A percentile compares a stretch with the other conserved stretches of the same genome.
phyloP scores from a whole-genome alignment of 2,329 filamentous ascomycete genomes.

The Diplodia sapinea region DNA sequence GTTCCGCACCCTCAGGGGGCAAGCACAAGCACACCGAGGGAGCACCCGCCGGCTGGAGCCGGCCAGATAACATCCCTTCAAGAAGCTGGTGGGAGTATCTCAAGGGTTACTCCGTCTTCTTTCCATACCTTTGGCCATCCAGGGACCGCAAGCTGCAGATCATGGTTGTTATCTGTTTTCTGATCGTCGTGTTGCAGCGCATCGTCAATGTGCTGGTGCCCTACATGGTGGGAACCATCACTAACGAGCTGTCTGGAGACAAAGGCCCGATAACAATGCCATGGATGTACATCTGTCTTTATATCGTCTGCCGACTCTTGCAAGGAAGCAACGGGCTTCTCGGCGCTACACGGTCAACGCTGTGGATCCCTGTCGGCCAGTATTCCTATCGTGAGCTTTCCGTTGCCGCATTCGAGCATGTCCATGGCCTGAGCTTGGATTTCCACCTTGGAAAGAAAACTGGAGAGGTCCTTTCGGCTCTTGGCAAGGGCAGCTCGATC shows the following conservation, averaged over 20 bases:
- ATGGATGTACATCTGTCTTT: slow-evolving; percentile 75
- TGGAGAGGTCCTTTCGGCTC: slow-evolving; percentile 90
- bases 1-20: slow-evolving; percentile 53
- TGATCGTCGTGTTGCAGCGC: slow-evolving; percentile 79
- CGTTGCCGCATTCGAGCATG: slow-evolving; percentile 95
- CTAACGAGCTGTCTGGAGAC: slow-evolving; percentile 70
- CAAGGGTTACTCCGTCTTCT: slow-evolving; percentile 88
- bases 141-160: slow-evolving; percentile 77
- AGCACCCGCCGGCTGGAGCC: slow-evolving; percentile 80
- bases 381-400: slow-evolving; percentile 95
- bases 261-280: slow-evolving; percentile 61
- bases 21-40: slow-evolving; percentile 59
- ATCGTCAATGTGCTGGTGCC: slow-evolving; percentile 87
- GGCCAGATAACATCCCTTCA: slow-evolving; percentile 82
- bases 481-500: slow-evolving; percentile 95
- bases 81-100: slow-evolving; percentile 97
- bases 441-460: slow-evolving; percentile 97
- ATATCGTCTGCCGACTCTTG: slow-evolving; percentile 78
- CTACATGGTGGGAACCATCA: slow-evolving; percentile 78
- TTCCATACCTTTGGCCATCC: slow-evolving; percentile 94
- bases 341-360: slow-evolving; percentile 77
- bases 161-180: slow-evolving; percentile 80
- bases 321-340: slow-evolving; percentile 89
- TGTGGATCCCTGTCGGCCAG: slow-evolving; percentile 97
- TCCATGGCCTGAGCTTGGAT: slow-evolving; percentile 91